A percentile compares a stretch with the other conserved stretches of the same genome.
Conservation (phyloP, 805 yeast genomes). For the Starmerella floricola region DNA sequence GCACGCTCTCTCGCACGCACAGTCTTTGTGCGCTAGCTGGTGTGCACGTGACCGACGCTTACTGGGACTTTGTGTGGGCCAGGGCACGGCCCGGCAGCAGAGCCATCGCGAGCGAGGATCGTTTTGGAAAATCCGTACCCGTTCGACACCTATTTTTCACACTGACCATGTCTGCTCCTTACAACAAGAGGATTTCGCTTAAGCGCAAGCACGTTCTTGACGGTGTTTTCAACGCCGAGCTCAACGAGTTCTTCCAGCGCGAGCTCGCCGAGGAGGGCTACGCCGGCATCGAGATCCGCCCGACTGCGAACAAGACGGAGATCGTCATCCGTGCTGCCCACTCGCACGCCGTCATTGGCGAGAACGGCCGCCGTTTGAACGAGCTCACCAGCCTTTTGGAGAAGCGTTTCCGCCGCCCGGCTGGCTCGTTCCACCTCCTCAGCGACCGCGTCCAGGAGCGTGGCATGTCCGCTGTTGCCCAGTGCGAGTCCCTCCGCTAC, state of each 20-base stretch:
- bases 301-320: slow-evolving; percentile 95
- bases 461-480: slow-evolving; percentile 99
- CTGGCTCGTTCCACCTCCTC: slow-evolving; percentile 84
- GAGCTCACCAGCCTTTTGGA: slow-evolving; percentile 94
- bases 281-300: slow-evolving; percentile 99
- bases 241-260: slow-evolving; percentile 99
- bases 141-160: background rate
- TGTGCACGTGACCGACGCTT: background rate
- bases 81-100: too few relatives aligned
- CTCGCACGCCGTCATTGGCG: slow-evolving; percentile 98
- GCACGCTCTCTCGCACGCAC: too few relatives aligned
- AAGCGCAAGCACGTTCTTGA: slow-evolving; percentile 99
- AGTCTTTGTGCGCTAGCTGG: too few relatives aligned
- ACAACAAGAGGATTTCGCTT: slow-evolving; percentile 56
- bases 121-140: background rate
- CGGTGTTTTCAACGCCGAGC: slow-evolving; percentile 99
- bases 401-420: slow-evolving; percentile 96
- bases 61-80: background rate
- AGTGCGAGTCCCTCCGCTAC: slow-evolving; percentile 97
- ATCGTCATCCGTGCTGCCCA: slow-evolving; percentile 97
- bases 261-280: slow-evolving; percentile 99
- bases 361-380: slow-evolving; percentile 99
- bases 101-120: too few relatives aligned
- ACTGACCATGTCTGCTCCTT: slow-evolving; percentile 16
- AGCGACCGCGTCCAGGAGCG: slow-evolving; percentile 99